Evolutionary conservation across 345 rosid genomes (phyloP), one percentile per base, ranked within the genome.

Genomic region (Erodium maritimum): DNA sequence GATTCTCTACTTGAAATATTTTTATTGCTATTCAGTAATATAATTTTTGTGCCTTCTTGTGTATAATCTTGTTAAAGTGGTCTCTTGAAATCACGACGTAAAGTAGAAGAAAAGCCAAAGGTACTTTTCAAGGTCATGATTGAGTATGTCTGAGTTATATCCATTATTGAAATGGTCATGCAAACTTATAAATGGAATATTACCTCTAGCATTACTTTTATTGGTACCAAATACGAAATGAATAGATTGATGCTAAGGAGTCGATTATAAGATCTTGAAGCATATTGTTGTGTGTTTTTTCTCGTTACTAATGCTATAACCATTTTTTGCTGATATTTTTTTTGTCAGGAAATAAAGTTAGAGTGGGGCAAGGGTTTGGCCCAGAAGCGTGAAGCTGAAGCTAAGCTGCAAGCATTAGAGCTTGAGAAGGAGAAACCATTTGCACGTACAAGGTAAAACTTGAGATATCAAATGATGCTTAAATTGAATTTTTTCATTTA

Each of bases 361-460:
- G 98, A 91, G 78, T 91, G 96, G 98, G 95, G 98, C n/a, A 80
- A 91, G 73, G 98, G 98, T 63, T 78, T 91, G 79, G 87, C 96
- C 61, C 98, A 91, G 69, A 91, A 86, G 78, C 77, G 90, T 23
- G 90, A 86, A 73, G 87, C 84, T 46, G 96, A 91, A 72, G 84
- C 83, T 59, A 84, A 77, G 65, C 21, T 79, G 67, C 75, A 68
- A 52, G 96, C 86, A 58, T 59, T 91, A 62, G 96, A 91, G 73
- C 75, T 71, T 50, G 96, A 88, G 80, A 88, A 88, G 75, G 88
- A 83, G n/a, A 86, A 77, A 73, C 96, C 95, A 18, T 91, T 91
- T 84, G 91, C 96, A 57, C 80, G 95, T 71, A 80, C 82, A 57
- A 86, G 90, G 98, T 88, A 78, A 62, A 57, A 42, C 37, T 29